A percentile compares a stretch with the other conserved stretches of the same genome.
Conservation (phyloP, 169 alveolate species). For the Plasmodium blacklocki region DNA sequence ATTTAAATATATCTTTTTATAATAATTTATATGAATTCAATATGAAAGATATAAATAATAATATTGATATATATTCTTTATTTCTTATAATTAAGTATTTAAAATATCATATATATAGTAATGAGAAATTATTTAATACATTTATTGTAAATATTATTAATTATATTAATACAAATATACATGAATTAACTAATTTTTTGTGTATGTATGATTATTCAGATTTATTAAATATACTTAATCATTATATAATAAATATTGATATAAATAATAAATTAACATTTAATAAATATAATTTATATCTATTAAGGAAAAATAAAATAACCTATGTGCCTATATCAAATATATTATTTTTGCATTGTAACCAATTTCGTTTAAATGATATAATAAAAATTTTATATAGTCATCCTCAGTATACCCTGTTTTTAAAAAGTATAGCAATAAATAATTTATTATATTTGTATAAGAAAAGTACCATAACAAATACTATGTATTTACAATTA, state of each 20-base stretch:
- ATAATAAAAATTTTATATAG: conserved; percentile 49
- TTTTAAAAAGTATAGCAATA: conserved; percentile 32
- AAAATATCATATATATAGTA: conserved; percentile 41
- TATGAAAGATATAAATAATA: conserved; percentile 41
- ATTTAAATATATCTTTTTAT: conserved; percentile 35
- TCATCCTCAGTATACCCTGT: conserved; percentile 66
- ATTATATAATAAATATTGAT: conserved; percentile 28
- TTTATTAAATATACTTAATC: conserved; percentile 25
- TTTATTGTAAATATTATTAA: conserved; percentile 33
- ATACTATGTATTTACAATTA: conserved; percentile 57
- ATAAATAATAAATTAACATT: conserved; percentile 47
- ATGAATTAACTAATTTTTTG: conserved; percentile 21
- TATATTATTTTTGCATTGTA: conserved; percentile 48
- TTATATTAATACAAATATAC: conserved; percentile 29
- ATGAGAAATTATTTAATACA: conserved; percentile 14
- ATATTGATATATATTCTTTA: conserved; percentile 28
- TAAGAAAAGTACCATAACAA: conserved; percentile 63
- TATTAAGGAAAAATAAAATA: conserved; percentile 31
- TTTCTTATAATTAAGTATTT: conserved; percentile 29
- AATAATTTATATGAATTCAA: conserved; percentile 23
- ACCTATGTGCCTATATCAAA: conserved; percentile 55
- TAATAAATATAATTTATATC: conserved; percentile 56
- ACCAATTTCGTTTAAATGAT: conserved; percentile 38
- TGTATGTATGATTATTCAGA: conserved; percentile 49
- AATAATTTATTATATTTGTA: conserved; percentile 48